Evolutionary conservation across 208 protist species (phyloP), one percentile per base, ranked within the genome.

Genomic region (Leishmania tropica): DNA sequence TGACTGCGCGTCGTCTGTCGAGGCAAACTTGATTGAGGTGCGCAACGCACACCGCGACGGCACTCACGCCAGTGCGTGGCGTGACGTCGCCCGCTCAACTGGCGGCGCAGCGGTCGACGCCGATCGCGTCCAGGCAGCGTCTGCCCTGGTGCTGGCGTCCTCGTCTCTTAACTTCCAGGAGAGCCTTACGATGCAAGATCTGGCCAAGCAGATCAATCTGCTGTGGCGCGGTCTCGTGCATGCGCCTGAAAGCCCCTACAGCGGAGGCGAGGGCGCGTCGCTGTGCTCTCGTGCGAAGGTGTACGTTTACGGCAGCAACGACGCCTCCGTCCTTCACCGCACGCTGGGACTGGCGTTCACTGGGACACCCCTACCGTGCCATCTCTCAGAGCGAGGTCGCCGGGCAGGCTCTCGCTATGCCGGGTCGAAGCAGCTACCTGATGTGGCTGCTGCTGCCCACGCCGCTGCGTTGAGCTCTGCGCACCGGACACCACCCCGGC

Each of bases 291-390:
- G 54, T 10, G 42, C 75, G 8, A 62, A 78, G 75, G 86, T 96
- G 71, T 94, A 90, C 65, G 73, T 81, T 10, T 96, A 96, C 80
- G 93, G 93, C 65, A 87, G 75, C 68, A 75, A 51, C 21, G 93
- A 96, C 75, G 75, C 56, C 13, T 62, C 81, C 51, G 93, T 94
- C 28, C 84, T 96, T 47, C 85, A 84, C 47, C 64, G 70, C 48
- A 94, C 88, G 4, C 73, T 96, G 58, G 31, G 73, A 17, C n/a
- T 76, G 53, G 78, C 53, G 42, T 48, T 87, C 67, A 79, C 71
- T 8, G 28, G 21, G 53, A 1, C 79, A 76, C 28, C 74, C 10
- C 74, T 64, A 31, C 8, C 3, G 3, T 7, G 70, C 28, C 70
- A 54, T 45, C 24, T 17, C 40, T 51, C 70, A 74, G 42, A 35